These are phyloP conservation scores for Dictyostelium purpureum DNA, from an alignment of 78 protist genomes.

Conservation along the genomic window DNA sequence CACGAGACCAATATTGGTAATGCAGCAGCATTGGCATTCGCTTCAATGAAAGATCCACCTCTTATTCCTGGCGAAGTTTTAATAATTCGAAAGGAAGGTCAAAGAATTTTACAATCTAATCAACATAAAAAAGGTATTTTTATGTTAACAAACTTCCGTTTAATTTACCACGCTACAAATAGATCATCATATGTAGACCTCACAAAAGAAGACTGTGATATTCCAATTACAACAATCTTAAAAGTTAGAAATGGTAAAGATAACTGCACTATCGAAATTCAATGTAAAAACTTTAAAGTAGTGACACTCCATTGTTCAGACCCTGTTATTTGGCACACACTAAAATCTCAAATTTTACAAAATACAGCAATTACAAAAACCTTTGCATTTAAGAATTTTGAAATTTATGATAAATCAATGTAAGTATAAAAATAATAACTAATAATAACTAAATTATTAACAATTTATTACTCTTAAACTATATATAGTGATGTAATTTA, in stretches of 20 bases:
- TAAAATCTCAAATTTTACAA: not conserved
- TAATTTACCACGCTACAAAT: slow-evolving; percentile 21
- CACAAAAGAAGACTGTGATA: slow-evolving; percentile 59
- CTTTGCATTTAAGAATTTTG: slow-evolving; percentile 56
- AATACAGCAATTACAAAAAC: not conserved
- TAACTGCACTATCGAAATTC: slow-evolving; percentile 14
- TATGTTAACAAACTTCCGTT: slow-evolving; percentile 41
- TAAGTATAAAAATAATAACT: not conserved
- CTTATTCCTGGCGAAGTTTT: slow-evolving; percentile 44
- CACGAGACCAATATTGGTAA: not conserved
- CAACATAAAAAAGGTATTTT: slow-evolving; percentile 43
- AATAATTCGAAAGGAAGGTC: slow-evolving; percentile 1
- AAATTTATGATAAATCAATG: slow-evolving; percentile 23
- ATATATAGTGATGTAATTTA: slow-evolving; percentile 29
- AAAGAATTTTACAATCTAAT: slow-evolving; percentile 8
- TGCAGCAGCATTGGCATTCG: slow-evolving; percentile 31
- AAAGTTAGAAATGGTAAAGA: not conserved
- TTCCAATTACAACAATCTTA: slow-evolving; percentile 31
- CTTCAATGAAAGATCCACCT: slow-evolving; percentile 21
- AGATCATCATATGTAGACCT: slow-evolving; percentile 61
- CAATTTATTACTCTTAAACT: not conserved
- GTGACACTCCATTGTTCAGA: not conserved
- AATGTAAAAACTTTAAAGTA: slow-evolving; percentile 40
- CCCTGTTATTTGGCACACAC: not conserved
- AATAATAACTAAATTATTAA: not conserved